phyloP scores from a whole-genome alignment of 768 basidiomycete genomes.

The Mrakia gelida region DNA sequence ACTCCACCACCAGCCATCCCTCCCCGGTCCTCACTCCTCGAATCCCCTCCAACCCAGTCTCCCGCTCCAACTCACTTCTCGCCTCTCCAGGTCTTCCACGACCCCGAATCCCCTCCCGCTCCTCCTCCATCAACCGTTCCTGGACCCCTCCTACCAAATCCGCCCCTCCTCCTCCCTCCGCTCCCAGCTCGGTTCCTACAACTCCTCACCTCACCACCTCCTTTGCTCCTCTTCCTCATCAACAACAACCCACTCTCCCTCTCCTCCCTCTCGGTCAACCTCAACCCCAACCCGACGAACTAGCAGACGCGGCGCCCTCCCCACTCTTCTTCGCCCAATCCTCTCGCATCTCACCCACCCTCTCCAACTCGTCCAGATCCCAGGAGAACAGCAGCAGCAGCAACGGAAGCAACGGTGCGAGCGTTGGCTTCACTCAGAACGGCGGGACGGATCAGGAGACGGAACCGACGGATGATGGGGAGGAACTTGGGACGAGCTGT shows the following conservation, averaged over 20 bases:
- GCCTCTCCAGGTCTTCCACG: not conserved
- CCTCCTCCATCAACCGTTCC: not conserved
- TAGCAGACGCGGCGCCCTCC: not conserved
- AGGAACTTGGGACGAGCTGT: not conserved
- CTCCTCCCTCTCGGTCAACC: not conserved
- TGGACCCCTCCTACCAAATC: not conserved
- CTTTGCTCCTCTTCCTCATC: not conserved
- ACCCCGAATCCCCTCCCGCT: not conserved
- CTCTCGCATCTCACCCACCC: not conserved
- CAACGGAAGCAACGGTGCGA: not conserved
- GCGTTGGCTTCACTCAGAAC: not conserved
- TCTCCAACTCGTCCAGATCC: not conserved
- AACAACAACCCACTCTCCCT: not conserved
- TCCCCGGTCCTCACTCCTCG: not conserved
- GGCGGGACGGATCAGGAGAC: not conserved
- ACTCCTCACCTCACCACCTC: not conserved
- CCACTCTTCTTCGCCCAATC: not conserved
- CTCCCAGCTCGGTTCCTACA: not conserved
- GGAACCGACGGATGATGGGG: not conserved
- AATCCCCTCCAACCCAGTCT: not conserved
- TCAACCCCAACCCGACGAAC: not conserved
- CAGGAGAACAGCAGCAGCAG: not conserved
- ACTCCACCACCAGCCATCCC: not conserved
- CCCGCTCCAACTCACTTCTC: slow-evolving; percentile 2
- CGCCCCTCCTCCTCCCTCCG: not conserved